Conservation (phyloP, 2,329 filamentous ascomycete genomes). For the Pseudocercospora fuligena region DNA sequence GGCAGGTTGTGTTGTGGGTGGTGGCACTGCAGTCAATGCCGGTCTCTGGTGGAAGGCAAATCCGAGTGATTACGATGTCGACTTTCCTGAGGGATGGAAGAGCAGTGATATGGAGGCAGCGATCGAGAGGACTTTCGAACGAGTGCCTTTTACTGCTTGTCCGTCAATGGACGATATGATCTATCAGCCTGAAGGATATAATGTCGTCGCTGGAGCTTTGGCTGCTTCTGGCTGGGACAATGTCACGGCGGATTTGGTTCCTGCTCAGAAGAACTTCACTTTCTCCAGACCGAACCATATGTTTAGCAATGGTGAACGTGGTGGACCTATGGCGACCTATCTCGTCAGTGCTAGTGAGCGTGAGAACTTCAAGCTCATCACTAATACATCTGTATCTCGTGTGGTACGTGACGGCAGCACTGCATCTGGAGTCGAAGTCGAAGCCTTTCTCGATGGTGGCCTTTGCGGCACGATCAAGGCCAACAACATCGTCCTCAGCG, state of each 20-base stretch:
- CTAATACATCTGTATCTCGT: constrained; percentile 68
- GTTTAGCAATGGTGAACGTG: constrained; percentile 68
- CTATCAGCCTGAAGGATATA: constrained; percentile 70
- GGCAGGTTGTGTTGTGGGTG: constrained; percentile 73
- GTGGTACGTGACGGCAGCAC: constrained; percentile 67
- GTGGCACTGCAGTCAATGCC: constrained; percentile 69
- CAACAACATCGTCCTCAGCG: constrained; percentile 61
- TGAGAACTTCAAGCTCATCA: constrained; percentile 70
- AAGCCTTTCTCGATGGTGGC: constrained; percentile 59
- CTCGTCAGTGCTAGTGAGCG: constrained; percentile 64
- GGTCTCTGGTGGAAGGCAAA: constrained; percentile 72
- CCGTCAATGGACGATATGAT: constrained; percentile 70
- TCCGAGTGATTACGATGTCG: constrained; percentile 70
- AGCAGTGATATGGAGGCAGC: constrained; percentile 64
- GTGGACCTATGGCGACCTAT: constrained; percentile 73
- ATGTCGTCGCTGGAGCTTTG: constrained; percentile 65
- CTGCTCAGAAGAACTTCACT: constrained; percentile 67
- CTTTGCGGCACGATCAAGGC: constrained; percentile 65
- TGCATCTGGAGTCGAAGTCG: constrained; percentile 71
- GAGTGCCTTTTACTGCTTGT: constrained; percentile 71
- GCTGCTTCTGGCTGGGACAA: constrained; percentile 65
- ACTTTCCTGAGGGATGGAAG: constrained; percentile 75
- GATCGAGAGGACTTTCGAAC: constrained; percentile 65
- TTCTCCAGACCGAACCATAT: constrained; percentile 70
- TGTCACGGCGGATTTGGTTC: constrained; percentile 64